phyloP scores from a whole-genome alignment of 768 basidiomycete genomes.

The Russula foetens region DNA sequence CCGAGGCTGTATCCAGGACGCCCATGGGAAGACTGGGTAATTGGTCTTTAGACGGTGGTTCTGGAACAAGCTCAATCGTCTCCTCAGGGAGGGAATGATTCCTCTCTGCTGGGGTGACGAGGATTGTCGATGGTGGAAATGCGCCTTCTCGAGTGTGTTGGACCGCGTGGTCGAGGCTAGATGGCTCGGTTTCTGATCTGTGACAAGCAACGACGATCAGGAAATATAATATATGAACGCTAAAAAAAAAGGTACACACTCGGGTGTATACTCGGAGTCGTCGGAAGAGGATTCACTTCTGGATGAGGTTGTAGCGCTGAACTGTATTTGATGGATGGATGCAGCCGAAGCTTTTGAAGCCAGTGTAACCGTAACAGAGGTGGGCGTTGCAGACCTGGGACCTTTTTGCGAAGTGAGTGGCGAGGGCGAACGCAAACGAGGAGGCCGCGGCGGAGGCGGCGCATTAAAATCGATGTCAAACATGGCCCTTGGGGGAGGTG shows the following conservation, averaged over 20 bases:
- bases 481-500: constrained; percentile 55
- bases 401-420: constrained; percentile 30
- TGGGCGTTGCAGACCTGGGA: constrained; percentile 15
- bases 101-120: constrained; percentile 11
- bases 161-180: not conserved
- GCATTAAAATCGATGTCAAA: constrained; percentile 36
- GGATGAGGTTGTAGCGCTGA: not conserved
- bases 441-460: constrained; percentile 52
- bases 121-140: constrained; percentile 42
- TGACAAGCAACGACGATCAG: constrained; percentile 1
- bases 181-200: constrained; percentile 2
- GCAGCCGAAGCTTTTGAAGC: constrained; percentile 7
- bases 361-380: constrained; percentile 44
- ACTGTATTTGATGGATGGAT: constrained; percentile 12
- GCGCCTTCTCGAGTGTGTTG: constrained; percentile 50
- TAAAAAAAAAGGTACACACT: not conserved
- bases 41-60: constrained; percentile 8
- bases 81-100: not conserved
- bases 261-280: constrained; percentile 2
- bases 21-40: not conserved
- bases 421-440: constrained; percentile 51
- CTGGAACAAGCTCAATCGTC: constrained; percentile 2
- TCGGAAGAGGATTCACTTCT: not conserved
- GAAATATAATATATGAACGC: not conserved
- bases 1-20: not conserved